phyloP scores from a whole-genome alignment of 768 basidiomycete species.

The Suillus subluteus region DNA sequence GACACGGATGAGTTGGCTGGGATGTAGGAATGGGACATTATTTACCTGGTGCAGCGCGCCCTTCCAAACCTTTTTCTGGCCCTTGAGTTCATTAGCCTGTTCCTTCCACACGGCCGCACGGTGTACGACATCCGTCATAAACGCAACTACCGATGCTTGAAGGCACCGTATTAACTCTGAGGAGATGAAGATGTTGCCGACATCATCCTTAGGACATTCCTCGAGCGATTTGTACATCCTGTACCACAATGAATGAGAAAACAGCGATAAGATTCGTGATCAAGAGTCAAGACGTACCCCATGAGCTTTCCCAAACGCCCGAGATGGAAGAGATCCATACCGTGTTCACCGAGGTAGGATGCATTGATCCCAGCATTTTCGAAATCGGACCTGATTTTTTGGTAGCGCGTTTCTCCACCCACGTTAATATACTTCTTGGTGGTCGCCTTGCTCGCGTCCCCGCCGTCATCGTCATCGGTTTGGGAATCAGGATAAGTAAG shows the following conservation, averaged over 20 bases:
- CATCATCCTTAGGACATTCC: constrained; percentile 22
- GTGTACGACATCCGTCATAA: constrained; percentile 54
- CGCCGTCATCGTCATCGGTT: constrained; percentile 14
- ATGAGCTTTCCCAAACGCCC: constrained; percentile 41
- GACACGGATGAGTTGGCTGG: not conserved
- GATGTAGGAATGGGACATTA: not conserved
- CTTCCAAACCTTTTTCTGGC: constrained; percentile 63
- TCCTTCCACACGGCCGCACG: constrained; percentile 58
- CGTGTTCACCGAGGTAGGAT: constrained; percentile 42
- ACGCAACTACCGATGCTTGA: constrained; percentile 48
- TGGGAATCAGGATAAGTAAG: constrained; percentile 15
- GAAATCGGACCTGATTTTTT: constrained; percentile 48
- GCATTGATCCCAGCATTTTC: constrained; percentile 48
- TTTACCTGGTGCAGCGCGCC: constrained; percentile 18
- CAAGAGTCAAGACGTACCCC: constrained; percentile 40
- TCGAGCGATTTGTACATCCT: constrained; percentile 33
- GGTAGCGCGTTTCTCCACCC: constrained; percentile 44
- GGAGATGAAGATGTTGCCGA: constrained; percentile 26
- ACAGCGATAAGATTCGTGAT: constrained; percentile 26
- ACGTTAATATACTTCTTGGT: constrained; percentile 23
- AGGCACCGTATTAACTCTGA: constrained; percentile 51
- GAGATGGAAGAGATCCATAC: constrained; percentile 48
- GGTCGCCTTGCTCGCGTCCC: constrained; percentile 10
- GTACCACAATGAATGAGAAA: constrained; percentile 18
- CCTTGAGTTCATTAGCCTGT: constrained; percentile 60